A percentile compares a stretch with the other conserved stretches of the same genome.
Evolutionary conservation across 2,329 filamentous ascomycete species (phyloP).

Genomic region (Aspergillus tubingensis): DNA sequence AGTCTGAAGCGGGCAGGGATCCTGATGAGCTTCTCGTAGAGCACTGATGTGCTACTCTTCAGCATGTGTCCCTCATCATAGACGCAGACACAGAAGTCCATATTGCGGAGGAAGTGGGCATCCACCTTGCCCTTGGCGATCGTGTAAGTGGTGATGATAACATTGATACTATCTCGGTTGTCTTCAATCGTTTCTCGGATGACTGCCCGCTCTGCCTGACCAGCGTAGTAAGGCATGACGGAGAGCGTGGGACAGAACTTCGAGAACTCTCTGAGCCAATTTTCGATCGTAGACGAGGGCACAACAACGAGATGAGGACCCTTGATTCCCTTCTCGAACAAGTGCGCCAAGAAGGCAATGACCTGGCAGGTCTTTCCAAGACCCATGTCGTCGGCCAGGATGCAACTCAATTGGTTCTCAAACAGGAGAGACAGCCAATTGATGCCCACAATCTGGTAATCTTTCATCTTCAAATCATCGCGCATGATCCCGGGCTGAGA

Average conservation of each 20-base stretch:
- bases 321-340: conserved; percentile 67
- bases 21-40: conserved; percentile 75
- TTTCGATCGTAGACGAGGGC: conserved; percentile 89
- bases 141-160: conserved; percentile 72
- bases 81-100: conserved; percentile 64
- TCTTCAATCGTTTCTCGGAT: conserved; percentile 69
- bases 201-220: conserved; percentile 65
- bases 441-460: conserved; percentile 90
- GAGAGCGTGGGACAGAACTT: conserved; percentile 78
- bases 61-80: conserved; percentile 95
- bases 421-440: conserved; percentile 93
- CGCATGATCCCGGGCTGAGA: conserved; percentile 78
- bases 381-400: conserved; percentile 95
- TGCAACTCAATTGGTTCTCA: conserved; percentile 76
- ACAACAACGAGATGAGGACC: conserved; percentile 86
- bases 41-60: conserved; percentile 81
- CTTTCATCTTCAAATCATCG: conserved; percentile 75
- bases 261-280: conserved; percentile 90
- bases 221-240: conserved; percentile 73
- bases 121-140: conserved; percentile 64
- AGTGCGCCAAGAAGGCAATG: conserved; percentile 83
- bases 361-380: conserved; percentile 96
- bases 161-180: conserved; percentile 65
- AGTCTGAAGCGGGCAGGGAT: conserved; percentile 83
- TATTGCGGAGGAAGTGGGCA: conserved; percentile 62